Evolutionary conservation across 1,284 basidiomycete genomes (phyloP).

Genomic region (Ceratobasidium theobromae): DNA sequence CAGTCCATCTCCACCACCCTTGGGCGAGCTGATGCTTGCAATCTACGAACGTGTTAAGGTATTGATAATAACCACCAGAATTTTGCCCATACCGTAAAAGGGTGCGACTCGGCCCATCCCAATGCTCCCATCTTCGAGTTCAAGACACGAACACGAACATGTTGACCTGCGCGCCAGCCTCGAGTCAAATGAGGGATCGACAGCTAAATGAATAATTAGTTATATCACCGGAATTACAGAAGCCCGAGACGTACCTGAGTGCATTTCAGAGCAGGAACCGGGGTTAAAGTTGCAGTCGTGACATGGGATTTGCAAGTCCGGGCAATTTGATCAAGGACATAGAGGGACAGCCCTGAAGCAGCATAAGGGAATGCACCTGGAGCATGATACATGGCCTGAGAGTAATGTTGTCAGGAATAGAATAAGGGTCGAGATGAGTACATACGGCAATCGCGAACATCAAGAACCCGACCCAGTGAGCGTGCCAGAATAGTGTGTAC

Average conservation of each 20-base stretch:
- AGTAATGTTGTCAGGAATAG: neutral
- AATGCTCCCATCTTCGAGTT: conserved; percentile 25
- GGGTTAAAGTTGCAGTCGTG: conserved; percentile 28
- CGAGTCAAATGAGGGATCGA: conserved; percentile 31
- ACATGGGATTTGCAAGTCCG: conserved; percentile 32
- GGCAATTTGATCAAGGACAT: conserved; percentile 32
- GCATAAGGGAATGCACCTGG: conserved; percentile 31
- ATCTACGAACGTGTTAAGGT: conserved; percentile 9
- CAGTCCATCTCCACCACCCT: conserved; percentile 30
- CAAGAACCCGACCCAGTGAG: conserved; percentile 34
- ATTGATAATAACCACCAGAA: neutral
- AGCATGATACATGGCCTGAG: conserved; percentile 34
- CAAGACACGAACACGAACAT: conserved; percentile 35
- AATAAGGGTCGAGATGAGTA: neutral
- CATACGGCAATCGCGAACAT: conserved; percentile 32
- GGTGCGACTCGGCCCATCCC: conserved; percentile 32
- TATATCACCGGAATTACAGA: neutral
- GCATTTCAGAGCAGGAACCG: conserved; percentile 31
- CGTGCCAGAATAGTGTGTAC: conserved; percentile 34
- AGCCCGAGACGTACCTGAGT: conserved; percentile 13
- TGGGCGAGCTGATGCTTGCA: conserved; percentile 29
- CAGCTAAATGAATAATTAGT: neutral
- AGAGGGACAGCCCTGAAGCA: conserved; percentile 29
- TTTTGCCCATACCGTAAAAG: conserved; percentile 29
- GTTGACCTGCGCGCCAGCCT: conserved; percentile 37